These are phyloP conservation scores for Thecaphora frezii DNA, from an alignment of 1,284 basidiomycete species.

Conservation along the genomic window DNA sequence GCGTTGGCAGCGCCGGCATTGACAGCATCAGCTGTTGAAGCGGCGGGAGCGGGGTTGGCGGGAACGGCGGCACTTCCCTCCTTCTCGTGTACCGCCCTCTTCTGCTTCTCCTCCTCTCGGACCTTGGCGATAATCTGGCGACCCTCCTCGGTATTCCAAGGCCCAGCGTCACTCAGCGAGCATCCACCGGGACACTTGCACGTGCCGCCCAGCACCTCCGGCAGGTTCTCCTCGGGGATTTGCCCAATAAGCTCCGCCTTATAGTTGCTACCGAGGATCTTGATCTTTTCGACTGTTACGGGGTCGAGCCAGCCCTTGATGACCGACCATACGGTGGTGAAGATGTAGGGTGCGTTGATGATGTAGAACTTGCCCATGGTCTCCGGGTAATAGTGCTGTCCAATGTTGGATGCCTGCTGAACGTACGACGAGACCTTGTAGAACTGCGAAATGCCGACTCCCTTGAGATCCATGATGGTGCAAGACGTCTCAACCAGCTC, in stretches of 20 bases:
- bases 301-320: conserved; percentile 94
- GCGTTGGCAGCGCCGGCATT: background rate
- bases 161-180: conserved; percentile 84
- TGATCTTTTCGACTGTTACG: conserved; percentile 80
- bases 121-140: conserved; percentile 48
- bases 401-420: conserved; percentile 74
- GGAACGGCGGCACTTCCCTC: conserved; percentile 5
- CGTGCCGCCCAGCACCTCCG: conserved; percentile 78
- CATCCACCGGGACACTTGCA: conserved; percentile 82
- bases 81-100: conserved; percentile 21
- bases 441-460: conserved; percentile 80
- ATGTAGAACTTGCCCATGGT: conserved; percentile 96
- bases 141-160: conserved; percentile 72
- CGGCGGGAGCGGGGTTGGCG: no score
- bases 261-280: conserved; percentile 51
- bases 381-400: conserved; percentile 77
- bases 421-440: conserved; percentile 89
- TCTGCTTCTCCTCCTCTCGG: conserved; percentile 36
- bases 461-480: conserved; percentile 90
- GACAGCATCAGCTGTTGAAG: no score
- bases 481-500: conserved; percentile 95
- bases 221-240: conserved; percentile 80
- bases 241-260: conserved; percentile 48
- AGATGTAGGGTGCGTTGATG: conserved; percentile 78
- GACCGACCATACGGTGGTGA: conserved; percentile 83